Percentiles rank a stretch among this genome's conserved stretches.
These are phyloP conservation scores for Linnemannia exigua DNA, from an alignment of 192 early-diverging fungal genomes.

Conservation along the genomic window DNA sequence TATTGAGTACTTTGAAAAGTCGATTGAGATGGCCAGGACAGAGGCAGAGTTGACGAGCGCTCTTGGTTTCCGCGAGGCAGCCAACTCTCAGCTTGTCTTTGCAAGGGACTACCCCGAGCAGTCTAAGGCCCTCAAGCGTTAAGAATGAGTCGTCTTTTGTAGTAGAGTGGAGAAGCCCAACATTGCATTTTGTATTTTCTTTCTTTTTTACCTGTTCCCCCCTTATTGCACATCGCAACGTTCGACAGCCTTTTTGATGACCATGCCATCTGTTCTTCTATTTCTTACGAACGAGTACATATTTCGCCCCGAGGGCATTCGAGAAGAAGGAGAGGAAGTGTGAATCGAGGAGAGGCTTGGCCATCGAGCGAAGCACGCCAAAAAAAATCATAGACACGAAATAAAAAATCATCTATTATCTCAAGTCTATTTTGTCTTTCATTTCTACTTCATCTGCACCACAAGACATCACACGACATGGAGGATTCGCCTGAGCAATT, in stretches of 20 bases:
- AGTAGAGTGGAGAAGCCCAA: conserved; percentile 4
- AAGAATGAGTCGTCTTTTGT: conserved; percentile 4
- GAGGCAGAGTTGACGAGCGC: conserved; percentile 92
- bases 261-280: background rate
- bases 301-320: background rate
- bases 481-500: conserved; percentile 18
- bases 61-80: conserved; percentile 55
- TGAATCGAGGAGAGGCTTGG: background rate
- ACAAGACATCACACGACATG: background rate
- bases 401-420: background rate
- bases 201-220: background rate
- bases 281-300: background rate
- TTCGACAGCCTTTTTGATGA: background rate
- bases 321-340: background rate
- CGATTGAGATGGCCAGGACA: conserved; percentile 86
- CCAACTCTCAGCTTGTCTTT: conserved; percentile 52
- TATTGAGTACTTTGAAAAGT: conserved; percentile 85
- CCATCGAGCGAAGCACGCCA: background rate
- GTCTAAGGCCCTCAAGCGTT: conserved; percentile 52
- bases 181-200: background rate
- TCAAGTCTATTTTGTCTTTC: background rate
- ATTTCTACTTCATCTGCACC: background rate
- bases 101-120: conserved; percentile 56
- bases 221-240: background rate
- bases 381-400: conserved; percentile 8